Evolutionary conservation across 306 rosid species (phyloP), one percentile per base, ranked within the genome.

Genomic region (Ziziphus jujuba): DNA sequence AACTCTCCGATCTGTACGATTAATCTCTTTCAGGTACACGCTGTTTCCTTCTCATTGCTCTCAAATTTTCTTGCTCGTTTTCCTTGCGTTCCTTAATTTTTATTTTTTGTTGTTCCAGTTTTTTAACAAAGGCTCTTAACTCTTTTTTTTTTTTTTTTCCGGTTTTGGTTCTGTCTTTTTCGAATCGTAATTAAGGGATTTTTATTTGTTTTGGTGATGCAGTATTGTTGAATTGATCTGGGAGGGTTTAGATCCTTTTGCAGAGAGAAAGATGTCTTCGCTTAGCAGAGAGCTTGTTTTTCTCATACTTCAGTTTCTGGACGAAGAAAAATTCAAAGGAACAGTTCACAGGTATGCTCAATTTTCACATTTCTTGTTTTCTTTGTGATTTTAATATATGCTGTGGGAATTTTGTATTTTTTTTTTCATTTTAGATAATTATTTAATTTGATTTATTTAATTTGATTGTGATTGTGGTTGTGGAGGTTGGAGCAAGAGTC

Each of bases 401-500:
- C n/a, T 66, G 11, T 33, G 22, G 16, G 12, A 9, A 25, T 63
- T 63, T 25, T 35, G 21, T 24, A 10, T 0, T 31, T 55, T 9
- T 5, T 31, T 0, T 33, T 31, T 47, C 6, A 17, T 10, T 35
- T 50, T 8, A 12, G 31, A 34, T 28, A 19, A 34, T 19, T 56
- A 38, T 61, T 61, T 31, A 53, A 67, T 40, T 43, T 49, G 40
- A 19, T 49, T 19, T 56, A 38, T 61, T 61, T 31, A 53, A 67
- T 40, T 43, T 49, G 40, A 48, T 50, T 76, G 74, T 70, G 79
- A 73, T 83, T 77, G 40, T 72, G 84, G 71, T 49, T 59, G 80
- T 77, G 82, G 21, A 93, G 99, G 91, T 87, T 95, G 95, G 99
- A 95, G 91, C 99, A 88, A 84, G 99, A 95, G 70, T 90, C 99